Conservation (phyloP, 495 filamentous ascomycete species). For the Talaromyces trachyspermus region DNA sequence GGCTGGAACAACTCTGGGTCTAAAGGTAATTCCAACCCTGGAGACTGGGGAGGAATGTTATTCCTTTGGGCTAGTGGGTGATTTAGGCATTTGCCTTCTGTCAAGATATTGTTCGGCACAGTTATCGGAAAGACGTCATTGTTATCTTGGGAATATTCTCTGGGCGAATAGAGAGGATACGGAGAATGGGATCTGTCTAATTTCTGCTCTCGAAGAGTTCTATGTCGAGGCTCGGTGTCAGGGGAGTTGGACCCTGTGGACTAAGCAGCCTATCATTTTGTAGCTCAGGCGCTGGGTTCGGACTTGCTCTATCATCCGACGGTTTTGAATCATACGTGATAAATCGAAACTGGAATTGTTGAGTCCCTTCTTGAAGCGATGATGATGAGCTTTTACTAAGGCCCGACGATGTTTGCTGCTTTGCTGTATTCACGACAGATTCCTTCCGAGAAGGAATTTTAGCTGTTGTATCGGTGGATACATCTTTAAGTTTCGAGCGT, state of each 20-base stretch:
- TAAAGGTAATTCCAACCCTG: constrained; percentile 1
- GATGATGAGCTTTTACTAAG: not conserved
- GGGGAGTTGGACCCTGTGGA: too few species aligned
- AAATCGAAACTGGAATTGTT: constrained; percentile 3
- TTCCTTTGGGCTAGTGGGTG: not conserved
- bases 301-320: too few species aligned
- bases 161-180: not conserved
- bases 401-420: not conserved
- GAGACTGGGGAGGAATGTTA: not conserved
- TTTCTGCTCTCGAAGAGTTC: not conserved
- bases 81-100: not conserved
- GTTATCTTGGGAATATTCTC: not conserved
- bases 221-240: too few species aligned
- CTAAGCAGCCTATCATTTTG: too few species aligned
- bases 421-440: not conserved
- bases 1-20: constrained; percentile 6
- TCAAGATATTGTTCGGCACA: not conserved
- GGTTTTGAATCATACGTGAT: not conserved
- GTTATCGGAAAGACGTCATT: not conserved
- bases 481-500: constrained; percentile 30
- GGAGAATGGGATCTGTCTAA: not conserved
- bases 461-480: not conserved
- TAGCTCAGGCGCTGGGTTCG: too few species aligned
- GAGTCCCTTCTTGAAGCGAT: not conserved
- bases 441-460: not conserved